Conservation (phyloP, 345 rosid species). For the Bruguiera gymnorhiza region DNA sequence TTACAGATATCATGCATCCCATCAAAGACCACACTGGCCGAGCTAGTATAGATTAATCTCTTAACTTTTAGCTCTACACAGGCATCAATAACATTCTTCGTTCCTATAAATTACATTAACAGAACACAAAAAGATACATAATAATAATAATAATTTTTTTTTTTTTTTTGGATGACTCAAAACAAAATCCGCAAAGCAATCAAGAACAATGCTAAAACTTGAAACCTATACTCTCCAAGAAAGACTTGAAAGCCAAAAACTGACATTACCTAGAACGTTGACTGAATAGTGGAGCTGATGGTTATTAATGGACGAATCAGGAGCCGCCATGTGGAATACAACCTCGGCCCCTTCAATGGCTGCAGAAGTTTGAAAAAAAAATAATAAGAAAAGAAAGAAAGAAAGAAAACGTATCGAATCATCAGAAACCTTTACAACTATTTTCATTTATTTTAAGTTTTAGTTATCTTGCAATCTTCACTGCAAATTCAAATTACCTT, state of each 20-base stretch:
- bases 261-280: slow-evolving; percentile 66
- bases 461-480: not conserved
- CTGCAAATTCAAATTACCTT: slow-evolving; percentile 38
- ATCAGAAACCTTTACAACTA: no score
- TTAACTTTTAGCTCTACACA: slow-evolving; percentile 68
- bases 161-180: no score
- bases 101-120: slow-evolving; percentile 40
- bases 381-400: no score
- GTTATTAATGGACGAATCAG: slow-evolving; percentile 80
- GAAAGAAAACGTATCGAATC: no score
- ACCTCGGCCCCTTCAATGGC: slow-evolving; percentile 74
- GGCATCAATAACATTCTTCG: slow-evolving; percentile 79
- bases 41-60: slow-evolving; percentile 91
- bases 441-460: no score
- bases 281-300: slow-evolving; percentile 80
- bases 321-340: slow-evolving; percentile 97
- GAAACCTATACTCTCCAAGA: not conserved
- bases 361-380: slow-evolving; percentile 22
- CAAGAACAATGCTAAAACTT: not conserved
- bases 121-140: not conserved
- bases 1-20: slow-evolving; percentile 61
- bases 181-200: not conserved
- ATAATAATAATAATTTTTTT: no score
- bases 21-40: slow-evolving; percentile 91
- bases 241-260: not conserved